Percentiles rank a stretch among this genome's conserved stretches.
phyloP scores from a whole-genome alignment of 1,139 yeast genomes.

The Protomyces inundatus region DNA sequence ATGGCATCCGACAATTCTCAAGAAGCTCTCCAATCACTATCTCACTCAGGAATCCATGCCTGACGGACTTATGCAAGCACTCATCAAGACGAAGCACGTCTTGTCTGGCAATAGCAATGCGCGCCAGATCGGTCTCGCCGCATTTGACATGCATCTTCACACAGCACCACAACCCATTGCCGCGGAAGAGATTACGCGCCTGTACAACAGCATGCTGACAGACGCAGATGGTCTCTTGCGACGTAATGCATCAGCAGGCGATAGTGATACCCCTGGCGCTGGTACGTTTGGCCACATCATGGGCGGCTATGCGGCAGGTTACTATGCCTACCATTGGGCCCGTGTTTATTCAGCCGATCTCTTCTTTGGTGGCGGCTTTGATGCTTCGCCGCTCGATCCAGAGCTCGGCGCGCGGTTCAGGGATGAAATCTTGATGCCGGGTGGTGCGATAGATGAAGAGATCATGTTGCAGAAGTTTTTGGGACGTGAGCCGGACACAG shows the following conservation, averaged over 20 bases:
- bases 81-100: constrained; percentile 65
- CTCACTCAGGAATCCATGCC: constrained; percentile 53
- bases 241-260: constrained; percentile 32
- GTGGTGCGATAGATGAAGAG: constrained; percentile 13
- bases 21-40: constrained; percentile 60
- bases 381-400: constrained; percentile 60
- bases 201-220: constrained; percentile 45
- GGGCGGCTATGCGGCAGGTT: constrained; percentile 81
- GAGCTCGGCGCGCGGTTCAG: constrained; percentile 5
- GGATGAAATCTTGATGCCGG: constrained; percentile 14
- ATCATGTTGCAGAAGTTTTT: constrained; percentile 55
- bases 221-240: not conserved
- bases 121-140: constrained; percentile 71
- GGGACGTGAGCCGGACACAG: constrained; percentile 69
- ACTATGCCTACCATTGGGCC: constrained; percentile 82
- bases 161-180: constrained; percentile 45
- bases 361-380: constrained; percentile 61
- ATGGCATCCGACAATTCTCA: constrained; percentile 63
- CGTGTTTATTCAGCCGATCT: constrained; percentile 82
- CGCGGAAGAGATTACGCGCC: constrained; percentile 40
- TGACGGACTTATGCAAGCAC: constrained; percentile 55
- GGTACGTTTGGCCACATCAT: constrained; percentile 77
- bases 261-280: constrained; percentile 56
- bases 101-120: constrained; percentile 65
- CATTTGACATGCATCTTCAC: constrained; percentile 70